These are phyloP conservation scores for Quercus phellos DNA, from an alignment of 331 rosid genomes.

Conservation along the genomic window DNA sequence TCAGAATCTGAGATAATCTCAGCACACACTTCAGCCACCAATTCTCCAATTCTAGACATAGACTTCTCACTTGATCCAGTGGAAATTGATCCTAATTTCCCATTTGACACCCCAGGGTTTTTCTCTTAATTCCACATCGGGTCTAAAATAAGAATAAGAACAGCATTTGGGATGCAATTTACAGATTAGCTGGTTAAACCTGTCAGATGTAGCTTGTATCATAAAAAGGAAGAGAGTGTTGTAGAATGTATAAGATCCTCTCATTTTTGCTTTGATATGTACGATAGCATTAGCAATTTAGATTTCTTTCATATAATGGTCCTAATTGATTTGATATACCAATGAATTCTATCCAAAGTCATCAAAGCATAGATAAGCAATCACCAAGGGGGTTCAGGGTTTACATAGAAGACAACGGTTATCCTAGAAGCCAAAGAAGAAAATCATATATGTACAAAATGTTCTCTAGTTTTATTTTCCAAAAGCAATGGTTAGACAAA, in stretches of 20 bases:
- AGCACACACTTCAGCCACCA: slow-evolving; percentile 54
- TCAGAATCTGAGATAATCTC: slow-evolving; percentile 62
- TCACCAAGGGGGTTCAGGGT: background rate
- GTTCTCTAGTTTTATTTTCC: background rate
- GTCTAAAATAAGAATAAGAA: background rate
- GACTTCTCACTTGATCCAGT: slow-evolving; percentile 49
- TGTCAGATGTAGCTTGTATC: slow-evolving; percentile 12
- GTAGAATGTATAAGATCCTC: slow-evolving; percentile 6
- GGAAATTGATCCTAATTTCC: slow-evolving; percentile 48
- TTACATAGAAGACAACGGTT: background rate
- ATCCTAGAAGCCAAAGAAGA: too few species aligned
- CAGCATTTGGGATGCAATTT: slow-evolving; percentile 1
- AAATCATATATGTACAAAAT: too few species aligned
- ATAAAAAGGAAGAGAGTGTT: background rate
- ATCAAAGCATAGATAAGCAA: background rate
- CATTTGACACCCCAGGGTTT: slow-evolving; percentile 42
- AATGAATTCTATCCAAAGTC: background rate
- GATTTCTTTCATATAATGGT: background rate
- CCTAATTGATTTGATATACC: background rate
- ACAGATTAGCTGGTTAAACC: background rate
- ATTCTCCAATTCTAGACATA: slow-evolving; percentile 55
- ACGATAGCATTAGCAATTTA: background rate
- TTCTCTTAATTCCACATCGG: slow-evolving; percentile 22
- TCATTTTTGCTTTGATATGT: background rate
- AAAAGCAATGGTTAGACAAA: background rate